A percentile compares a stretch with the other conserved stretches of the same genome.
Conservation (phyloP, 2,329 filamentous ascomycete species). For the Magnaporthiopsis poae region DNA sequence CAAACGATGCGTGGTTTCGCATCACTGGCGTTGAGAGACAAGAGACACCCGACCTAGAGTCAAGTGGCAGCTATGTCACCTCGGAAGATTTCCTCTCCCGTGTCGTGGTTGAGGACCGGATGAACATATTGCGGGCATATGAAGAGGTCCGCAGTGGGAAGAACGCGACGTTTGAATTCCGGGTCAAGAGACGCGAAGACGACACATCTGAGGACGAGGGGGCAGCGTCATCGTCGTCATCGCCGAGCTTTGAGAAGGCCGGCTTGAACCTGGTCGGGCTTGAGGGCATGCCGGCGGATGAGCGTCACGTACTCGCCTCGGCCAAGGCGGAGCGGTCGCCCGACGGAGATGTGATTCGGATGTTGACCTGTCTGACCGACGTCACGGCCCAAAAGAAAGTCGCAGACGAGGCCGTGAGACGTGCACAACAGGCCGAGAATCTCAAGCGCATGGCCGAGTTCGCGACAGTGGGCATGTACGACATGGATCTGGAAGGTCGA, state of each 20-base stretch:
- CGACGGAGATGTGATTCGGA: constrained; percentile 33
- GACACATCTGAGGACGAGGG: constrained; percentile 10
- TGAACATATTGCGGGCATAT: constrained; percentile 30
- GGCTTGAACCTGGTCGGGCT: constrained; percentile 24
- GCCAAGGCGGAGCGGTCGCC: constrained; percentile 35
- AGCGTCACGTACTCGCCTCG: constrained; percentile 37
- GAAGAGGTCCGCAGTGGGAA: constrained; percentile 28
- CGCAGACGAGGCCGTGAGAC: constrained; percentile 36
- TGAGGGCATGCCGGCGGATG: constrained; percentile 21
- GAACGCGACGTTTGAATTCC: constrained; percentile 36
- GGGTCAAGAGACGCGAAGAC: constrained; percentile 23
- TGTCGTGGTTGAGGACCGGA: constrained; percentile 36
- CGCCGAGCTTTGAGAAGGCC: constrained; percentile 27
- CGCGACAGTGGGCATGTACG: constrained; percentile 46
- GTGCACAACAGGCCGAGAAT: constrained; percentile 42
- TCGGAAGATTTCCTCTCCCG: constrained; percentile 32
- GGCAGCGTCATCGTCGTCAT: constrained; percentile 21
- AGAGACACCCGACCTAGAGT: neutral
- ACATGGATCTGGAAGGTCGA: constrained; percentile 40
- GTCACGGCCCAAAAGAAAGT: constrained; percentile 40
- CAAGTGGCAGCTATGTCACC: constrained; percentile 11
- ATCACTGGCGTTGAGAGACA: constrained; percentile 31
- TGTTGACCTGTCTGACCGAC: constrained; percentile 41
- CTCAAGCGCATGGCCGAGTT: constrained; percentile 45
- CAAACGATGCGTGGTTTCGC: constrained; percentile 57